Evolutionary conservation across 2,329 filamentous ascomycete species (phyloP), one percentile per base, ranked within the genome.

Genomic region (Beauveria sp.): DNA sequence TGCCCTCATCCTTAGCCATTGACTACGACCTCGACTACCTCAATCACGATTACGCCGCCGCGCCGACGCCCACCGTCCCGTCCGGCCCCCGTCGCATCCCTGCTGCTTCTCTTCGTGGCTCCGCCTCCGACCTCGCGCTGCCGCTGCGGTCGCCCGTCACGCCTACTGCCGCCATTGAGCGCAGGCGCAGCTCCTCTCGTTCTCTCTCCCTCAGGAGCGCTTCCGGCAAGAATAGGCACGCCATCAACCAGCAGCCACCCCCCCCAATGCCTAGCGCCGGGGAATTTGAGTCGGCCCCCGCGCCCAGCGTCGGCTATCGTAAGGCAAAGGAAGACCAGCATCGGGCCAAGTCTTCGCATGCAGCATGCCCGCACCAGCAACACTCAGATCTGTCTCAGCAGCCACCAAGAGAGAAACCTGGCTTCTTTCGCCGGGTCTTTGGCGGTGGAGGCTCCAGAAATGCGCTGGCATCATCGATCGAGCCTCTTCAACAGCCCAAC

Each of bases 381-480:
- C 81, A 65, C 80, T 82, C 43, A 16, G 45, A 49, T 18, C 42
- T 24, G 58, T 42, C 50, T 73, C 66, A 78, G 67, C 75, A 74
- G 61, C 71, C 79, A 30, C 42, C 53, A 58, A 90, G 89, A 70
- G 87, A 91, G 69, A 86, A 86, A 62, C 90, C 85, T 9, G 93
- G 95, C 22, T 98, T 99, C 78, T 98, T 98, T 78, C 86, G 91
- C 68, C 86, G 93, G 65, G 90, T 98, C 45, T 98, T 98, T 77
- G 90, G 89, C 45, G 75, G 80, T 50, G 90, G 89, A 42, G 74
- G 79, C 50, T 89, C 89, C 42, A 89, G 82, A 70, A 82, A 75
- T 54, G 79, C 22, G 72, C 65, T 71, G 70, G 64, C 68, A 69
- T 60, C 68, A 69, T 60, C 67, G 63, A 60, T 63, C 59, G 63